Conservation (phyloP, 257 asterid species). For the Phtheirospermum japonicum region DNA sequence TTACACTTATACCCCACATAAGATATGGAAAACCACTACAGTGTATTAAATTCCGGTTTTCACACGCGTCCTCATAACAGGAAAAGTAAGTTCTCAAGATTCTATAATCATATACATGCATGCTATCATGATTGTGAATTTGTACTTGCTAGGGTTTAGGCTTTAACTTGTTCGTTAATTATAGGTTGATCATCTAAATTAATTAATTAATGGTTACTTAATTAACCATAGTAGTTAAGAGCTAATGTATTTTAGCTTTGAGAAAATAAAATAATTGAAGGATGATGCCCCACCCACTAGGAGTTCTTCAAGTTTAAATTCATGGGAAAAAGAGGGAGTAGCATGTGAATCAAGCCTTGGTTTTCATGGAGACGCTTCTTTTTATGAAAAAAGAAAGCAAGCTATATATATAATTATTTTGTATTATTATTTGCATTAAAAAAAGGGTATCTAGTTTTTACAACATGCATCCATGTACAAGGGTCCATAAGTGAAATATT, state of each 20-base stretch:
- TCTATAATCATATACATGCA: not conserved
- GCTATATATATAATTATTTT: constrained; percentile 4
- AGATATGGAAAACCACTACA: no score
- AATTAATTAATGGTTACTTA: not conserved
- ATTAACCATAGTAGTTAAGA: no score
- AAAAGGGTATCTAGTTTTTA: not conserved
- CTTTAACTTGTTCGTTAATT: constrained; percentile 32
- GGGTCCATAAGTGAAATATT: not conserved
- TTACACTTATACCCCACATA: no score
- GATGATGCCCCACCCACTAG: constrained; percentile 27
- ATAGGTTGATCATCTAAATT: no score
- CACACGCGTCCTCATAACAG: constrained; percentile 25
- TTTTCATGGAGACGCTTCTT: constrained; percentile 46
- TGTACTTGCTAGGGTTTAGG: constrained; percentile 26
- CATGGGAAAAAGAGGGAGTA: constrained; percentile 32
- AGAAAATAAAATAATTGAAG: constrained; percentile 27
- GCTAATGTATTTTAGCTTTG: not conserved
- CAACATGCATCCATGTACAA: not conserved
- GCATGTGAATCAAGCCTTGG: constrained; percentile 53
- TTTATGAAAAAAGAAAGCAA: constrained; percentile 58
- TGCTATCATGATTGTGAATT: constrained; percentile 20
- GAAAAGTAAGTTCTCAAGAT: constrained; percentile 12
- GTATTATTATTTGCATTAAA: not conserved
- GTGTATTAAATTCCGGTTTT: not conserved
- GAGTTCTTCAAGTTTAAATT: constrained; percentile 28